Conservation (phyloP, 257 asterid genomes). For the Salvia hispanica region DNA sequence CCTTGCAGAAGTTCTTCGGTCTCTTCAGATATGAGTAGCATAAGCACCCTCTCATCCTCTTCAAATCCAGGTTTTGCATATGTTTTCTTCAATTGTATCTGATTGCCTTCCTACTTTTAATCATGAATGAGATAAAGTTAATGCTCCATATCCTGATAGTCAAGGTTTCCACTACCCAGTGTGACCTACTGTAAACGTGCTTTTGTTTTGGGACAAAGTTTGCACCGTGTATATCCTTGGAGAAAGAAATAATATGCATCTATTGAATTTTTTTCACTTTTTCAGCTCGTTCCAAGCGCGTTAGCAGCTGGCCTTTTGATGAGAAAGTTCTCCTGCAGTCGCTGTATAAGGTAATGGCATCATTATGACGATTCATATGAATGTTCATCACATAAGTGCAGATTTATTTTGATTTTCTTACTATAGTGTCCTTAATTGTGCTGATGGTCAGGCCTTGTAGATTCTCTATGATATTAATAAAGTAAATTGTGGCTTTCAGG, state of each 20-base stretch:
- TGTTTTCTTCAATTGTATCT: slow-evolving; percentile 16
- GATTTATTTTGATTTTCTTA: slow-evolving; percentile 19
- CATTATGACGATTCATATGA: slow-evolving; percentile 10
- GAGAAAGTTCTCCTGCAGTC: slow-evolving; percentile 78
- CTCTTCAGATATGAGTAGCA: slow-evolving; percentile 86
- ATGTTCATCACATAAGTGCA: background rate
- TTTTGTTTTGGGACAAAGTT: slow-evolving; percentile 16
- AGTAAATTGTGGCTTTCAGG: slow-evolving; percentile 49
- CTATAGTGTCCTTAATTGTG: slow-evolving; percentile 7
- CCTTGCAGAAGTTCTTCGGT: slow-evolving; percentile 74
- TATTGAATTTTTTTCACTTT: slow-evolving; percentile 32
- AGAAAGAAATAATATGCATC: slow-evolving; percentile 17
- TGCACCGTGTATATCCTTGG: background rate
- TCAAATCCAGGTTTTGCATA: slow-evolving; percentile 61
- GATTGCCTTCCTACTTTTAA: background rate
- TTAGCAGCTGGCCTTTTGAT: slow-evolving; percentile 72
- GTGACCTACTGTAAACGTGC: background rate
- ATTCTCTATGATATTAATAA: slow-evolving; percentile 21
- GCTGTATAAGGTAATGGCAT: slow-evolving; percentile 71
- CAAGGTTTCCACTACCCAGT: slow-evolving; percentile 4
- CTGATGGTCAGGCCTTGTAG: slow-evolving; percentile 12
- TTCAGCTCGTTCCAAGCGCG: slow-evolving; percentile 63
- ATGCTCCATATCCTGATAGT: background rate
- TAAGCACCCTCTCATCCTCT: slow-evolving; percentile 56
- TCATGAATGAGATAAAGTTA: slow-evolving; percentile 18